Base-by-base conservation (phyloP, 768 basidiomycete genomes). In the Phylloporus sp. region DNA sequence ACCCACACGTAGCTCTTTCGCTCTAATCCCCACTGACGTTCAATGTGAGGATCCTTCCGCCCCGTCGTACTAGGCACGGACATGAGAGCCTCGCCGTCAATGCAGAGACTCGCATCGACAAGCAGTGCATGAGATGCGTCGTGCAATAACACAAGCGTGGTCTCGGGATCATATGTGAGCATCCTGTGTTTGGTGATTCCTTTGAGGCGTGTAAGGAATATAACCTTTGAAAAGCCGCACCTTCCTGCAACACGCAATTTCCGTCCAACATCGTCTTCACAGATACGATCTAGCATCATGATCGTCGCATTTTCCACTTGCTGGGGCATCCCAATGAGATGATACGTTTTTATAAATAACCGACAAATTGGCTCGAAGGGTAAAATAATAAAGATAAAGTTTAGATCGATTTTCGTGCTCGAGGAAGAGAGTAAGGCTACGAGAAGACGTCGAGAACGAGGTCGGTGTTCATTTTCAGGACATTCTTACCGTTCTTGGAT, bases 211-310 rank as follows among this genome's bases (percentile, higher is more conserved):
- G 40, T 35, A 44, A 50, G 38, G 28, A 37, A 50, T 48, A 38
- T 46, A 49, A 50, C 40, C 38, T n/a, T n/a, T n/a, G n/a, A n/a
- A 53, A 42, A 38, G 13, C 60, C 75, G 48, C 62, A 83, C 82
- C 77, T 69, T 54, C 81, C 82, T 21, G 78, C 77, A 38, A 84
- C 63, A 46, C 81, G 71, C 50, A 84, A 53, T 65, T 84, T 84
- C 44, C 65, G 67, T 37, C 78, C 77, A 37, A 70, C 54, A 28
- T 74, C 53, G 14, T 61, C 55, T 17, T 69, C 60, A 22, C 62
- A 59, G 35, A 82, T 60, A 32, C 64, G 68, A 42, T 67, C 61
- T 32, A 83, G 42, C 59, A 63, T 69, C 38, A 69, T 72, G 18
- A 74, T 71, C 35, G 51, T 67, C n/a, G 76, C 80, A 44, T 61